Base-by-base conservation (phyloP, 1,284 basidiomycete genomes). In the Leccinum pachyderme region DNA sequence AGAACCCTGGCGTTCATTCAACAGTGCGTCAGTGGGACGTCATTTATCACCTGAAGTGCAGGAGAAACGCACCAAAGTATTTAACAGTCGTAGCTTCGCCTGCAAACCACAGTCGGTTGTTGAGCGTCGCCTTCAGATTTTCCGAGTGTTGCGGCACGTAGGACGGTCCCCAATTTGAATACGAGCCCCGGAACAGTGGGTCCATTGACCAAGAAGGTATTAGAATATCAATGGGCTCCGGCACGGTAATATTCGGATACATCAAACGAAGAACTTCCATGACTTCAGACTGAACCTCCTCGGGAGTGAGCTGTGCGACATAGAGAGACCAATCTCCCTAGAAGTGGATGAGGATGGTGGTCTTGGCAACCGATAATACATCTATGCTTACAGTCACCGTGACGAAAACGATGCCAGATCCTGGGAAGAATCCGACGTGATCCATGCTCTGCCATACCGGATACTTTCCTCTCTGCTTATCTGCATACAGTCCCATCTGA, bases 391-490 rank as follows among this genome's bases (percentile, higher is more conserved):
- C 84, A 4, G 83, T 86, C 5, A 87, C 84, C 0, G 85, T 88
- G 15, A 78, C 83, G 63, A 87, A 82, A 18, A 89, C 57, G 32
- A 88, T 77, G 2, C 82, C 78, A 3, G 82, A 84, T 2, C 79
- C 82, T 5, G 82, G 83, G 52, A 86, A 75, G 68, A 86, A 87
- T 24, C 74, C 72, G 0, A 73, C 58, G 49, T 83, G 77, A 63
- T 89, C 86, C 48, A 89, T 72, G 60, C 79, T 82, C 63, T 89
- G 86, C 86, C 86, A 89, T 9, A 87, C 77, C 0, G 83, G 80
- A 70, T 87, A 88, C 12, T 78, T 74, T 7, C 87, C 87, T 15
- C 86, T 80, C 57, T 82, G 76, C 22, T 74, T 67, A 57, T 84
- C 84, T 7, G 87, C 86, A 62, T 87, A 88, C 12, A 89, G 66